These are phyloP conservation scores for Viola odorata DNA, from an alignment of 345 rosid genomes.

Conservation along the genomic window DNA sequence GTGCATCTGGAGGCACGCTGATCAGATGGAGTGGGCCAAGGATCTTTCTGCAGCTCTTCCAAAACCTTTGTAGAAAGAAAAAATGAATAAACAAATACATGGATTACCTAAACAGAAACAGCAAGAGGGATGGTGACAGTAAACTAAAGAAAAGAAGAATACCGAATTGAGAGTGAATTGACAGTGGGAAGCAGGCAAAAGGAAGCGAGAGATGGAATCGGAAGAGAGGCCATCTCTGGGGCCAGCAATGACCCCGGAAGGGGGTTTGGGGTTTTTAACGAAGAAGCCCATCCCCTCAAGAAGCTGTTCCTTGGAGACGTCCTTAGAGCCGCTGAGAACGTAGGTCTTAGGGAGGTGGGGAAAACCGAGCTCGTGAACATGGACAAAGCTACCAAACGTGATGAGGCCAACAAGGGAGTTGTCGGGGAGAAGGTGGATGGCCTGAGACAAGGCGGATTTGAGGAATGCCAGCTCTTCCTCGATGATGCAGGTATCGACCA, in stretches of 20 bases:
- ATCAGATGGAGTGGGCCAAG: constrained; percentile 66
- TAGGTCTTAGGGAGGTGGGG: constrained; percentile 63
- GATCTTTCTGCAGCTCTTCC: constrained; percentile 85
- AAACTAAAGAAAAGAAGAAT: not conserved
- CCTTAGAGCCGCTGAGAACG: constrained; percentile 77
- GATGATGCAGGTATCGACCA: constrained; percentile 74
- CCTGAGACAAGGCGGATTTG: constrained; percentile 74
- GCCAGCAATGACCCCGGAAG: constrained; percentile 84
- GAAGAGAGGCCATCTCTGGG: constrained; percentile 81
- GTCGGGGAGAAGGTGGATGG: constrained; percentile 65
- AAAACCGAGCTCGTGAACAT: constrained; percentile 85
- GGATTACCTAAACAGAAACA: not conserved
- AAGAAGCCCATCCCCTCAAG: constrained; percentile 81
- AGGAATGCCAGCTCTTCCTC: constrained; percentile 81
- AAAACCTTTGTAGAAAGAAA: constrained; percentile 35
- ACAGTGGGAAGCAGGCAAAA: constrained; percentile 78
- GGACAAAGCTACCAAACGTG: constrained; percentile 68
- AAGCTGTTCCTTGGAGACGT: constrained; percentile 67
- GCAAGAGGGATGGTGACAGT: not conserved
- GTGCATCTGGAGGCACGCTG: constrained; percentile 86
- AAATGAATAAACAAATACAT: not conserved
- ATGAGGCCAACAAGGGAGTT: constrained; percentile 71
- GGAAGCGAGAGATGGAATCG: constrained; percentile 80
- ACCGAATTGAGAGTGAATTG: constrained; percentile 80
- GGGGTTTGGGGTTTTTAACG: constrained; percentile 66